These are phyloP conservation scores for Schwanniomyces pseudopolymorphus DNA, from an alignment of 805 yeast genomes.

Conservation along the genomic window DNA sequence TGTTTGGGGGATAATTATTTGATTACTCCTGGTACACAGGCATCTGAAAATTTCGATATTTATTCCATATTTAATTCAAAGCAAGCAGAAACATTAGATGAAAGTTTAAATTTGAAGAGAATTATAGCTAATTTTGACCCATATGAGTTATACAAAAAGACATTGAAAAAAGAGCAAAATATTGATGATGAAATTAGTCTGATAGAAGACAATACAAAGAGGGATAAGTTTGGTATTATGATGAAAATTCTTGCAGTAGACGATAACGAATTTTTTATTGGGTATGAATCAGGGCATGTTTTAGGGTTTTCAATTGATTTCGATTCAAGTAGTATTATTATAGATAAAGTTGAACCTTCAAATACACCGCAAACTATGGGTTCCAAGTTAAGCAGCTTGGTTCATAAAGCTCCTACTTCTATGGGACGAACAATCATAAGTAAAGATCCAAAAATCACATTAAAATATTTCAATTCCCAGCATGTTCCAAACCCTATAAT, in stretches of 20 bases:
- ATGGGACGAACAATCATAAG: slow-evolving; percentile 18
- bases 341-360: background rate
- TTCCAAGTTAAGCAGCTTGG: background rate
- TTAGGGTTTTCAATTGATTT: slow-evolving; percentile 23
- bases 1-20: slow-evolving; percentile 26
- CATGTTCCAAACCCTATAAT: slow-evolving; percentile 60
- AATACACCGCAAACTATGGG: background rate
- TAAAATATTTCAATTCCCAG: slow-evolving; percentile 21
- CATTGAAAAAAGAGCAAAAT: slow-evolving; percentile 8
- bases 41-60: slow-evolving; percentile 65
- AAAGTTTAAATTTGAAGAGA: slow-evolving; percentile 24
- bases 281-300: slow-evolving; percentile 73
- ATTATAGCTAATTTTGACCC: slow-evolving; percentile 32
- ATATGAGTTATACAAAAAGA: slow-evolving; percentile 12
- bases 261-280: slow-evolving; percentile 41
- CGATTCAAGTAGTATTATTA: background rate
- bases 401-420: background rate
- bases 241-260: slow-evolving; percentile 53
- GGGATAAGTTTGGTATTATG: slow-evolving; percentile 60
- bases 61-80: slow-evolving; percentile 36
- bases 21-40: slow-evolving; percentile 62
- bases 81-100: slow-evolving; percentile 1
- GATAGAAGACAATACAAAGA: slow-evolving; percentile 3
- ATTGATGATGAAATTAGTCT: slow-evolving; percentile 7
- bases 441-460: slow-evolving; percentile 19